phyloP scores from a whole-genome alignment of 176 grass and related monocot genomes.

The Dendrocalamus sinicus region DNA sequence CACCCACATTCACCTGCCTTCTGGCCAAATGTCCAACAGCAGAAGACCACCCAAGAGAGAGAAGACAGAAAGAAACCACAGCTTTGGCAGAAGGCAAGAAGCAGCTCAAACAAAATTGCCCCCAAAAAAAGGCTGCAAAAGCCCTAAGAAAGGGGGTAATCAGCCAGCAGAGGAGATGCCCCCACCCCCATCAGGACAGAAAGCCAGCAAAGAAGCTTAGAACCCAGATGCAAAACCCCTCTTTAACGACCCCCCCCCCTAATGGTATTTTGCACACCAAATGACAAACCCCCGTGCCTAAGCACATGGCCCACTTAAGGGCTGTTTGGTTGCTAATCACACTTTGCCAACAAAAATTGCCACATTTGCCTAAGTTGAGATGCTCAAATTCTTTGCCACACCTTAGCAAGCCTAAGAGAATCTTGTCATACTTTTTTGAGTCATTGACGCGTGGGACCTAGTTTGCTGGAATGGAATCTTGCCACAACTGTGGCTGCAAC shows the following conservation, averaged over 20 bases:
- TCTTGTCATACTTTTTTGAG: too few relatives aligned
- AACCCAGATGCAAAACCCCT: conserved; percentile 19
- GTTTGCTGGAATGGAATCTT: too few relatives aligned
- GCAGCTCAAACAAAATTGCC: conserved; percentile 49
- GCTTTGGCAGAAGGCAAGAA: conserved; percentile 49
- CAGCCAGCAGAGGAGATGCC: conserved; percentile 33
- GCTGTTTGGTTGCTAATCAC: too few relatives aligned
- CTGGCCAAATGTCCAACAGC: conserved; percentile 42
- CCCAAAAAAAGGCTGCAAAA: conserved; percentile 47
- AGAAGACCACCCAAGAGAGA: conserved; percentile 15
- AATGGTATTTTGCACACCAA: conserved; percentile 60
- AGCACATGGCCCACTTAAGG: too few relatives aligned
- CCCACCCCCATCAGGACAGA: conserved; percentile 47
- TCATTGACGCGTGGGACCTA: too few relatives aligned
- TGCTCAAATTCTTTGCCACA: too few relatives aligned
- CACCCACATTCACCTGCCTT: conserved; percentile 50
- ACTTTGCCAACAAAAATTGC: too few relatives aligned
- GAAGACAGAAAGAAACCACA: not conserved
- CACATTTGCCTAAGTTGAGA: too few relatives aligned
- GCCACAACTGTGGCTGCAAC: too few relatives aligned
- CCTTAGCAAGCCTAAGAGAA: too few relatives aligned
- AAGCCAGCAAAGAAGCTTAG: conserved; percentile 47
- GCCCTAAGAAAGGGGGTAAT: conserved; percentile 46
- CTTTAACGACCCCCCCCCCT: conserved; percentile 49
- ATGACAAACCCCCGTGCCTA: conserved; percentile 57